Conservation (phyloP, 192 early-diverging fungal species). For the Phlyctochytrium bullatum region DNA sequence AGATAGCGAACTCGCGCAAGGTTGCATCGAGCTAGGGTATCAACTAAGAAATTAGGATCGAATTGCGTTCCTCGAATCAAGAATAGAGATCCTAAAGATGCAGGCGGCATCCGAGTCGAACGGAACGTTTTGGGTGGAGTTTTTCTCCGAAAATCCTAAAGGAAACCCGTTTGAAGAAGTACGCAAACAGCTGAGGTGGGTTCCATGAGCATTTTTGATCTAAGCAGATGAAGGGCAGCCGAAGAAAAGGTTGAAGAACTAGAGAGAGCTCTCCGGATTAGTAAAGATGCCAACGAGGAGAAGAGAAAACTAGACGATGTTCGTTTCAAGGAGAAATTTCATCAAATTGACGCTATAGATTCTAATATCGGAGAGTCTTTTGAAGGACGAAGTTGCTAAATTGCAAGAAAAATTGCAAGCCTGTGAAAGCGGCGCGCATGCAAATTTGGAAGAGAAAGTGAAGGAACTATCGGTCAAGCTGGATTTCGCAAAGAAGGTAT, state of each 20-base stretch:
- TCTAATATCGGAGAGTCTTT: slow-evolving; percentile 13
- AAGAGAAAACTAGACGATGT: no score
- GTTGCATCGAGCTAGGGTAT: no score
- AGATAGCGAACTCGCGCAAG: slow-evolving; percentile 41
- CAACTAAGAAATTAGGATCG: no score
- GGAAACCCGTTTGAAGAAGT: slow-evolving; percentile 34
- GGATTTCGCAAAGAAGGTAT: slow-evolving; percentile 56
- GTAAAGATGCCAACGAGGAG: no score
- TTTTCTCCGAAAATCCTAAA: slow-evolving; percentile 37
- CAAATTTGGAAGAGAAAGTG: slow-evolving; percentile 40
- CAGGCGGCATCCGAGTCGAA: slow-evolving; percentile 30
- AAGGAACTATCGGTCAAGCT: slow-evolving; percentile 52
- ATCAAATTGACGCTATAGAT: slow-evolving; percentile 10
- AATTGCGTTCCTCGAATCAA: slow-evolving; percentile 43
- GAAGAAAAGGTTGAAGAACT: neutral
- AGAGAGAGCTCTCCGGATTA: no score
- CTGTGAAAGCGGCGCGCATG: neutral
- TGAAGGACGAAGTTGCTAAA: slow-evolving; percentile 18
- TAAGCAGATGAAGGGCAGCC: neutral
- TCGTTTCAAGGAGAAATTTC: no score
- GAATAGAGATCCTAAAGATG: slow-evolving; percentile 42
- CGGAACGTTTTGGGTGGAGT: slow-evolving; percentile 36
- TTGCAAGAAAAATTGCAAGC: slow-evolving; percentile 4
- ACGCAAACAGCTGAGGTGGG: slow-evolving; percentile 25
- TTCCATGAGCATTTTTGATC: neutral